phyloP scores from a whole-genome alignment of 257 asterid species.

The Nicotiana otophora region DNA sequence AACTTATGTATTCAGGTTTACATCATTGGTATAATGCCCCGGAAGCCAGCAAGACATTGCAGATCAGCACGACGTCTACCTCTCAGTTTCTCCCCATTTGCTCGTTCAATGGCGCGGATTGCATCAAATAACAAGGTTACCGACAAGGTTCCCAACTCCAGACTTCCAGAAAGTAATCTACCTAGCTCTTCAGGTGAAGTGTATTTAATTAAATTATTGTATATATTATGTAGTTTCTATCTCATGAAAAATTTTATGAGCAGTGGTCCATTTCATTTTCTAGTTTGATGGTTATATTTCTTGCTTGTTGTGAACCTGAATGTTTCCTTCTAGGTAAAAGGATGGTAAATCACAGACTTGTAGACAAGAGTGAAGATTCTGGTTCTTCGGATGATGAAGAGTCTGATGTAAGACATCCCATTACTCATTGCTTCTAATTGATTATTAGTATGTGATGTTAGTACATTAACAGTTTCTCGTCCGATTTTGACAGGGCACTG shows the following conservation, averaged over 20 bases:
- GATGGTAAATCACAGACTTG: slow-evolving; percentile 2
- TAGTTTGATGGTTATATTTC: neutral
- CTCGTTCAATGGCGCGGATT: slow-evolving; percentile 50
- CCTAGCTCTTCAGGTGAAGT: slow-evolving; percentile 37
- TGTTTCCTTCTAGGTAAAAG: slow-evolving; percentile 34
- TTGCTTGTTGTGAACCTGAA: slow-evolving; percentile 2
- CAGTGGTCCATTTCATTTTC: neutral
- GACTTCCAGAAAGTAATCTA: slow-evolving; percentile 16
- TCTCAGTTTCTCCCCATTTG: slow-evolving; percentile 63
- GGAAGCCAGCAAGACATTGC: slow-evolving; percentile 30
- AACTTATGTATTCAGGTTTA: slow-evolving; percentile 1
- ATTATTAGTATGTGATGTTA: neutral
- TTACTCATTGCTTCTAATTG: neutral
- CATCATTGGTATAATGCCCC: slow-evolving; percentile 43
- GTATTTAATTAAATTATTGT: slow-evolving; percentile 12
- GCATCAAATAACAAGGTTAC: slow-evolving; percentile 32
- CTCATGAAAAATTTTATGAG: neutral
- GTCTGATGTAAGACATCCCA: slow-evolving; percentile 41
- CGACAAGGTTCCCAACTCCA: slow-evolving; percentile 20
- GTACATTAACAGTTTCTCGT: slow-evolving; percentile 7
- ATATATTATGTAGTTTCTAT: neutral
- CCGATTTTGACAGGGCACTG: slow-evolving; percentile 49
- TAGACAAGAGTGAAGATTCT: slow-evolving; percentile 18
- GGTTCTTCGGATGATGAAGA: slow-evolving; percentile 67
- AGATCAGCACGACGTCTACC: slow-evolving; percentile 28